Conservation (phyloP, 148 eudicot genomes). For the Silene latifolia region DNA sequence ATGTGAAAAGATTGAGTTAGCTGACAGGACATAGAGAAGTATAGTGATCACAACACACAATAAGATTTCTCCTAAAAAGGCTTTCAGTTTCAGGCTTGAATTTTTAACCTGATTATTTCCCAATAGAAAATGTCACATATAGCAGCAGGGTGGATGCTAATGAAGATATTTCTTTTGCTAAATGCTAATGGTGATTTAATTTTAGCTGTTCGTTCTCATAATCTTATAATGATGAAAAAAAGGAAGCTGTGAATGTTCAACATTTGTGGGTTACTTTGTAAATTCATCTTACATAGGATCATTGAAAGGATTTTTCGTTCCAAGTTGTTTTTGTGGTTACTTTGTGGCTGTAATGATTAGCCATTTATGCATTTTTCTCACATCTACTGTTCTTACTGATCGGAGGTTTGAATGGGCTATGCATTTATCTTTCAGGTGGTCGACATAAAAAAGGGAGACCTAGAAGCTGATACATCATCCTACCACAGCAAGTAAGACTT, state of each 20-base stretch:
- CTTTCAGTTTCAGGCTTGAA: too few species aligned
- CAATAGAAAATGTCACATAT: not conserved
- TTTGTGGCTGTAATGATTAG: not conserved
- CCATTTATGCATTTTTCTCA: not conserved
- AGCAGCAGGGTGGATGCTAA: not conserved
- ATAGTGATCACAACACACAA: too few species aligned
- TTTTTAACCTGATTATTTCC: not conserved
- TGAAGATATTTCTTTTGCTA: not conserved
- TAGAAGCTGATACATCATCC: constrained; percentile 83
- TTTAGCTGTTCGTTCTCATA: not conserved
- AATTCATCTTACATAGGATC: not conserved
- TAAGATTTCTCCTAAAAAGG: too few species aligned
- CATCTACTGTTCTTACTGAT: not conserved
- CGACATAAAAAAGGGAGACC: constrained; percentile 47
- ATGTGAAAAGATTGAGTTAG: too few species aligned
- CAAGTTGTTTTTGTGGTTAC: not conserved
- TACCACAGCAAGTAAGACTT: constrained; percentile 84
- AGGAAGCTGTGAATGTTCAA: not conserved
- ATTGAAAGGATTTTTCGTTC: constrained; percentile 1
- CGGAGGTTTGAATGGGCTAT: not conserved
- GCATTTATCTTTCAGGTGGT: constrained; percentile 45
- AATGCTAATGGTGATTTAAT: not conserved
- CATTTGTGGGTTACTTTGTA: not conserved
- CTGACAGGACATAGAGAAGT: too few species aligned
- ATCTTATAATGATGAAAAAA: not conserved